phyloP scores from a whole-genome alignment of 1,284 basidiomycete species.

The Austroboletus niveus region DNA sequence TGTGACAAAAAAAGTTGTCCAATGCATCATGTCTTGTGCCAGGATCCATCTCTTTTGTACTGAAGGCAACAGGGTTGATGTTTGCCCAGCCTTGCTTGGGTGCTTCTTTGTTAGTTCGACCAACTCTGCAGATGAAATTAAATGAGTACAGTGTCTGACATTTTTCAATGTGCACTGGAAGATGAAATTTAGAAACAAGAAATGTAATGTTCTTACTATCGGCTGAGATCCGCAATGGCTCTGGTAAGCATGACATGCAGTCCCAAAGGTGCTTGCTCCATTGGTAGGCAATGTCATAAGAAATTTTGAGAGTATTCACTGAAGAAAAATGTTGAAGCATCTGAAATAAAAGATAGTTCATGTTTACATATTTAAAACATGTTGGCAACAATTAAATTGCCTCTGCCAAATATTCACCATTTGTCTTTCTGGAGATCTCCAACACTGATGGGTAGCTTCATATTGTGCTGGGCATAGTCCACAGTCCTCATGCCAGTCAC shows the following conservation, averaged over 20 bases:
- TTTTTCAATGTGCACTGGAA: background rate
- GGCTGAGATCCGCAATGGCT: too few species aligned
- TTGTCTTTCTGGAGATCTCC: constrained; percentile 22
- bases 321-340: background rate
- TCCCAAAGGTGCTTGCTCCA: background rate
- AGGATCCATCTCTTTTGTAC: constrained; percentile 9
- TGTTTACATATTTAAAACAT: constrained; percentile 24
- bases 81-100: constrained; percentile 2
- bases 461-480: constrained; percentile 23
- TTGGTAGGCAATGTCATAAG: background rate
- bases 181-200: constrained; percentile 8
- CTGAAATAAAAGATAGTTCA: constrained; percentile 25
- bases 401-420: too few species aligned
- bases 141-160: constrained; percentile 7
- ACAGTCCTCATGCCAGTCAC: constrained; percentile 20
- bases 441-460: constrained; percentile 18
- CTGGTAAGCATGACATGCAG: background rate
- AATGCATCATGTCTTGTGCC: constrained; percentile 14
- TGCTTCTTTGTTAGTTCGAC: background rate
- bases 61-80: constrained; percentile 1
- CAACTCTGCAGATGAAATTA: background rate
- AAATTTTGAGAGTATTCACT: background rate
- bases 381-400: too few species aligned
- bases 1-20: constrained; percentile 17
- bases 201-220: background rate